These are phyloP conservation scores for Mortierella antarctica DNA, from an alignment of 192 early-diverging fungal genomes.

Conservation along the genomic window DNA sequence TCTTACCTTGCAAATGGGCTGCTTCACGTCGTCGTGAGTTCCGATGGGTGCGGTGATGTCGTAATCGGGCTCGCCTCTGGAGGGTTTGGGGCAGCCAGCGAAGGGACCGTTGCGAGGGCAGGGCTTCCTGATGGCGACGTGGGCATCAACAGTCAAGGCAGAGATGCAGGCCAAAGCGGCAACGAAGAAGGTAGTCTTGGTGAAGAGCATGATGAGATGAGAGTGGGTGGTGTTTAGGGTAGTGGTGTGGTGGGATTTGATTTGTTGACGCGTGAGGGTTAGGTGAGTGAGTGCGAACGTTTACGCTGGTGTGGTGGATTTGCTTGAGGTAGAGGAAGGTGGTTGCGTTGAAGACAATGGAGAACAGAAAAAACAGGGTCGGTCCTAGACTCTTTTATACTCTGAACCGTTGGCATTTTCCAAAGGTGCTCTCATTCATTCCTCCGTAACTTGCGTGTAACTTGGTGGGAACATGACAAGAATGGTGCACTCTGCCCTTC, in stretches of 20 bases:
- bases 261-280: no score
- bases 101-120: constrained; percentile 56
- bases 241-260: no score
- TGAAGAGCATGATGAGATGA: constrained; percentile 7
- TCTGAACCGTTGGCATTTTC: no score
- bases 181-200: constrained; percentile 12
- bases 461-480: no score
- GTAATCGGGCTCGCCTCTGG: constrained; percentile 58
- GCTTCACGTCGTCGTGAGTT: constrained; percentile 16
- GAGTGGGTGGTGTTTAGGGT: background rate
- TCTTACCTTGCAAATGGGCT: constrained; percentile 60
- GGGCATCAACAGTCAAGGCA: constrained; percentile 12
- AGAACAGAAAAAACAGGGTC: background rate
- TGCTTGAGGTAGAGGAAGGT: background rate
- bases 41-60: constrained; percentile 57
- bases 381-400: constrained; percentile 1
- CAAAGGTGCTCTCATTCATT: background rate
- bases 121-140: constrained; percentile 26
- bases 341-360: constrained; percentile 7
- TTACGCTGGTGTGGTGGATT: background rate
- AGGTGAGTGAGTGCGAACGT: background rate
- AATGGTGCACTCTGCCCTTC: no score
- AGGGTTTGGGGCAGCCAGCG: constrained; percentile 54
- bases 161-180: constrained; percentile 11
- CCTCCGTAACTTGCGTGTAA: background rate